These are phyloP conservation scores for Microascus cirrosus DNA, from an alignment of 2,329 filamentous ascomycete genomes.

Conservation along the genomic window DNA sequence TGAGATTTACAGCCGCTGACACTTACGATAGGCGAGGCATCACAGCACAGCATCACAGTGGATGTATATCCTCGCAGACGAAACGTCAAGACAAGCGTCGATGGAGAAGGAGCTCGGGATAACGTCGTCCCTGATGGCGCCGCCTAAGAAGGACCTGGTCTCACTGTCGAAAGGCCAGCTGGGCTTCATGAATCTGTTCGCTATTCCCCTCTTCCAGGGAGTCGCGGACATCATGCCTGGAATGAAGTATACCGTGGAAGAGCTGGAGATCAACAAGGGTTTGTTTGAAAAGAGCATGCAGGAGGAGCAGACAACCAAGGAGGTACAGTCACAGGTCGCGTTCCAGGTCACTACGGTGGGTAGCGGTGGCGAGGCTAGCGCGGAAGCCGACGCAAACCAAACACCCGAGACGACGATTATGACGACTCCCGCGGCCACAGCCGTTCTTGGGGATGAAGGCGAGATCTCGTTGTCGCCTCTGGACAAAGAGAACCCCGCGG, in stretches of 20 bases:
- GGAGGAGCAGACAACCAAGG: background rate
- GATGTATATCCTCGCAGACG: constrained; percentile 90
- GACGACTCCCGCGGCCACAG: constrained; percentile 8
- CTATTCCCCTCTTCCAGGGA: constrained; percentile 79
- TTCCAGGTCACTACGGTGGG: background rate
- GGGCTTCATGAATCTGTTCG: constrained; percentile 94
- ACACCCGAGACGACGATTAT: constrained; percentile 3
- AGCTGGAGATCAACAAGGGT: constrained; percentile 29
- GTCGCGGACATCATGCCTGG: constrained; percentile 77
- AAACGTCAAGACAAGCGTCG: constrained; percentile 83
- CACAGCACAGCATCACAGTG: constrained; percentile 76
- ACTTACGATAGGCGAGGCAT: constrained; percentile 56
- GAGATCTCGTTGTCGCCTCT: background rate
- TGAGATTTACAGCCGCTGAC: constrained; percentile 10
- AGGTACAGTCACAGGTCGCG: background rate
- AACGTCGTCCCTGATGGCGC: constrained; percentile 74
- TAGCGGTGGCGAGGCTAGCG: background rate
- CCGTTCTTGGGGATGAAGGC: background rate
- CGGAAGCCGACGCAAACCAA: background rate
- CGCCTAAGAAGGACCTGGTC: constrained; percentile 70
- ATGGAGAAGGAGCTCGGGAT: constrained; percentile 88
- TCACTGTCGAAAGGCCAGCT: constrained; percentile 83
- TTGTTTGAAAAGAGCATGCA: constrained; percentile 8
- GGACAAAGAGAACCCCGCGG: background rate
- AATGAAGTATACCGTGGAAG: constrained; percentile 73